Evolutionary conservation across 2,329 filamentous ascomycete genomes (phyloP).

Genomic region (Penicillium sp.): DNA sequence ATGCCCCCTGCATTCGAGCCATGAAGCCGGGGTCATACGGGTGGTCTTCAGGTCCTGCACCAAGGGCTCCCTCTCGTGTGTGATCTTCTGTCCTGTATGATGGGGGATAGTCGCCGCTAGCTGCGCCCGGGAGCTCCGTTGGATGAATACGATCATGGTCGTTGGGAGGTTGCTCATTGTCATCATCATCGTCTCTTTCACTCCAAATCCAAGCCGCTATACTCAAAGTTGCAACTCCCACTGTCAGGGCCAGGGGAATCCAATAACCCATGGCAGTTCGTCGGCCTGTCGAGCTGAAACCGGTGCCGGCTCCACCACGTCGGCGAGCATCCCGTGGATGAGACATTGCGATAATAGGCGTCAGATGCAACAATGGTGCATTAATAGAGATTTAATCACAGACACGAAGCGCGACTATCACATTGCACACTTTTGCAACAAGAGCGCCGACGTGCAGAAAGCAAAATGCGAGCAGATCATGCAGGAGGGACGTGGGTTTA

Average conservation of each 20-base stretch:
- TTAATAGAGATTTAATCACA: constrained; percentile 17
- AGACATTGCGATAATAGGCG: constrained; percentile 33
- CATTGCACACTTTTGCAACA: constrained; percentile 26
- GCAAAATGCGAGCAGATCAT: constrained; percentile 4
- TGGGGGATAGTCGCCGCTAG: constrained; percentile 22
- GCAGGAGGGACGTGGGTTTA: constrained; percentile 14
- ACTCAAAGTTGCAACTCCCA: constrained; percentile 80
- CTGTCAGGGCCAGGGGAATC: constrained; percentile 79
- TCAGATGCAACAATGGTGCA: constrained; percentile 23
- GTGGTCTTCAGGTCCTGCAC: constrained; percentile 24
- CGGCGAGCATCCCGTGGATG: constrained; percentile 36
- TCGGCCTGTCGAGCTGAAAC: constrained; percentile 38
- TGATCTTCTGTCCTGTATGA: constrained; percentile 25
- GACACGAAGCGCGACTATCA: constrained; percentile 24
- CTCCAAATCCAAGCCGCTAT: constrained; percentile 91
- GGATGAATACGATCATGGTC: constrained; percentile 20
- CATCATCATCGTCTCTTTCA: constrained; percentile 69
- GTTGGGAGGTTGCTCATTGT: constrained; percentile 48
- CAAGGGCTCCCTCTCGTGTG: constrained; percentile 32
- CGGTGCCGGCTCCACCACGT: constrained; percentile 32
- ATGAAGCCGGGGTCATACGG: constrained; percentile 58
- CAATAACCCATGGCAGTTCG: constrained; percentile 60
- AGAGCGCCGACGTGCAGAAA: constrained; percentile 16
- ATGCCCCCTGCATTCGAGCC: constrained; percentile 70
- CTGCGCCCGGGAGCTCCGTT: constrained; percentile 19